A percentile compares a stretch with the other conserved stretches of the same genome.
These are phyloP conservation scores for Nicotiana sylvestris DNA, from an alignment of 257 asterid species.

Conservation along the genomic window DNA sequence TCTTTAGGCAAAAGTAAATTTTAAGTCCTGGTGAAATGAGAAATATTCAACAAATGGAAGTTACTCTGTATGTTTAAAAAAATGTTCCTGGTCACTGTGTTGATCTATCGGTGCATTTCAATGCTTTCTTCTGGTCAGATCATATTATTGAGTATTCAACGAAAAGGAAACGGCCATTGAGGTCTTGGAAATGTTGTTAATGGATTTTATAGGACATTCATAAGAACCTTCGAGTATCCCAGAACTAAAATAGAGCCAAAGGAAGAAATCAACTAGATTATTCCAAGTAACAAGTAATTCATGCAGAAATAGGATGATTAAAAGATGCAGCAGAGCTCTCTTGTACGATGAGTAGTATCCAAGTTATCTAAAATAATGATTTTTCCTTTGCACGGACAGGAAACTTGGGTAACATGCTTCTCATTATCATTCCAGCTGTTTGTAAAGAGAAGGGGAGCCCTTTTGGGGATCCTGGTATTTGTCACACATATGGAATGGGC, in stretches of 20 bases:
- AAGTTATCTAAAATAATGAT: background rate
- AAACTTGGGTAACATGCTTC: slow-evolving; percentile 79
- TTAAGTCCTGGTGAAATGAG: background rate
- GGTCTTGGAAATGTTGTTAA: background rate
- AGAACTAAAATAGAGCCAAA: background rate
- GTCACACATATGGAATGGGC: slow-evolving; percentile 65
- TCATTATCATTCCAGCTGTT: slow-evolving; percentile 85
- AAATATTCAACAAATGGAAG: background rate
- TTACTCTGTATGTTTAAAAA: background rate
- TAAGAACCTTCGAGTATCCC: background rate
- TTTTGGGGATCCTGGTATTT: slow-evolving; percentile 65
- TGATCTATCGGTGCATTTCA: background rate
- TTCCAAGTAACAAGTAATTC: slow-evolving; percentile 4
- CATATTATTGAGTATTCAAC: background rate
- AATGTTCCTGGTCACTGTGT: background rate
- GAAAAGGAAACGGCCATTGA: background rate
- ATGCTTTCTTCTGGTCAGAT: background rate
- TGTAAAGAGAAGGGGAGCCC: slow-evolving; percentile 91
- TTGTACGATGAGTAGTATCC: background rate
- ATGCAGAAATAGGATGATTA: background rate
- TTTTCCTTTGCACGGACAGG: slow-evolving; percentile 38
- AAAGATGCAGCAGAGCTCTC: background rate
- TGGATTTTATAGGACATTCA: background rate
- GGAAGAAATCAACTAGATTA: background rate
- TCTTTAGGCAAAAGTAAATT: background rate